Base-by-base conservation (phyloP, 2,329 filamentous ascomycete genomes). In the Exophiala bonariae region DNA sequence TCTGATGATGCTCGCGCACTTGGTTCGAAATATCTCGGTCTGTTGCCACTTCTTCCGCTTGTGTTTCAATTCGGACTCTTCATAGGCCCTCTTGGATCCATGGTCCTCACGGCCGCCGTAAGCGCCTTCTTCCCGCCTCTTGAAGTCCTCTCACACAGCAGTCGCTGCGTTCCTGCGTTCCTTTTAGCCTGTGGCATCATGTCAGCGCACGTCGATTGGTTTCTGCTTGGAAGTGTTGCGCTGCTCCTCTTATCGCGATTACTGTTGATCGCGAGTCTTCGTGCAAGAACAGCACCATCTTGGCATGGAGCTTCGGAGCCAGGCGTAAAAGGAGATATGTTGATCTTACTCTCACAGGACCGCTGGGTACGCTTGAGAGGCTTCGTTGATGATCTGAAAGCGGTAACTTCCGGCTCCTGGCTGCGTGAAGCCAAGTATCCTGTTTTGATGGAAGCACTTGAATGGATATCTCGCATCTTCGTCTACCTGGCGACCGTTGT, bases 391-490 rank as follows among this genome's bases (percentile, higher is more conserved):
- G 81, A 84, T 58, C 67, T 85, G 5, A 79, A 79, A 47, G 80
- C 80, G 22, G 71, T 84, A 32, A 83, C 80, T 1, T 74, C 77
- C 3, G 75, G 77, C 3, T 59, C 71, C 20, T 85, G 80, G 81
- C 63, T 85, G 36, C 68, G 73, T 9, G 66, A 73, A 31, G 74
- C 77, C 61, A 76, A 83, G 2, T 10, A 53, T 70, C 74, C 22
- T 78, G 75, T 56, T 63, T 79, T 42, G 75, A 77, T 50, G 16
- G 39, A 44, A 3, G 26, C 16, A 4, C 3, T 44, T 17, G 50
- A 53, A 10, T 49, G 46, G 50, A 16, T 66, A 1, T 74, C 79
- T 8, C 82, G 80, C 54, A 55, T 84, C 37, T 66, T 80, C 46
- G 79, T 83, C 3, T 85, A 81, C 58, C 57, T 81, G 3, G 76